These are phyloP conservation scores for Dujonia santamariae DNA, from an alignment of 1,139 yeast species.

Conservation along the genomic window DNA sequence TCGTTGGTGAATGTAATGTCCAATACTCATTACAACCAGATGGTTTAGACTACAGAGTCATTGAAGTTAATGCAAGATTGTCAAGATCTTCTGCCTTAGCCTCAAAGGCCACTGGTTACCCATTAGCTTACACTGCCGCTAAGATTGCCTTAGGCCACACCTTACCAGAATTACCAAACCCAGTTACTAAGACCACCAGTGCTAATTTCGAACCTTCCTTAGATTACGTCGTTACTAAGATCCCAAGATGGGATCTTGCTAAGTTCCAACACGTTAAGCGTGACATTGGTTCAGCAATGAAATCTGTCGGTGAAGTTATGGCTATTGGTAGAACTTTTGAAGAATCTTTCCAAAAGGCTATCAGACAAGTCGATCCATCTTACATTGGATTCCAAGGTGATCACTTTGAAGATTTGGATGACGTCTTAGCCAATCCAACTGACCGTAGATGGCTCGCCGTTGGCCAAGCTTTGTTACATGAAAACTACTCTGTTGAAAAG, in stretches of 20 bases:
- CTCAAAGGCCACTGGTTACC: conserved; percentile 98
- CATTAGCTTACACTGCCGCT: conserved; percentile 97
- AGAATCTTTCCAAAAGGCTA: conserved; percentile 97
- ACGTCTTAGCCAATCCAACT: conserved; percentile 82
- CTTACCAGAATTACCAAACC: conserved; percentile 91
- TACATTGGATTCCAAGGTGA: conserved; percentile 91
- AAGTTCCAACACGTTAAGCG: conserved; percentile 94
- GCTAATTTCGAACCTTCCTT: conserved; percentile 97
- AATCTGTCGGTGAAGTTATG: conserved; percentile 99
- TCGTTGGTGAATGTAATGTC: conserved; percentile 98
- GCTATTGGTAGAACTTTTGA: conserved; percentile 97
- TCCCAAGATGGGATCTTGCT: conserved; percentile 97
- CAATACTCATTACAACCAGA: conserved; percentile 96
- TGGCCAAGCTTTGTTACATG: conserved; percentile 91
- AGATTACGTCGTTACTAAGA: conserved; percentile 94
- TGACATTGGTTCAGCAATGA: conserved; percentile 94
- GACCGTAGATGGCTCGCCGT: conserved; percentile 98
- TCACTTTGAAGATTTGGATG: conserved; percentile 75
- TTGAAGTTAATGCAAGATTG: conserved; percentile 95
- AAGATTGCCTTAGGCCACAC: conserved; percentile 94
- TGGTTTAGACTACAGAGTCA: conserved; percentile 92
- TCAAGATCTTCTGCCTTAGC: conserved; percentile 98
- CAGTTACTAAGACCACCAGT: conserved; percentile 92
- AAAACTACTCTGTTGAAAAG: conserved; percentile 83
- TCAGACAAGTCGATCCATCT: conserved; percentile 94